Evolutionary conservation across 257 asterid genomes (phyloP).

Genomic region (Asclepias syriaca): DNA sequence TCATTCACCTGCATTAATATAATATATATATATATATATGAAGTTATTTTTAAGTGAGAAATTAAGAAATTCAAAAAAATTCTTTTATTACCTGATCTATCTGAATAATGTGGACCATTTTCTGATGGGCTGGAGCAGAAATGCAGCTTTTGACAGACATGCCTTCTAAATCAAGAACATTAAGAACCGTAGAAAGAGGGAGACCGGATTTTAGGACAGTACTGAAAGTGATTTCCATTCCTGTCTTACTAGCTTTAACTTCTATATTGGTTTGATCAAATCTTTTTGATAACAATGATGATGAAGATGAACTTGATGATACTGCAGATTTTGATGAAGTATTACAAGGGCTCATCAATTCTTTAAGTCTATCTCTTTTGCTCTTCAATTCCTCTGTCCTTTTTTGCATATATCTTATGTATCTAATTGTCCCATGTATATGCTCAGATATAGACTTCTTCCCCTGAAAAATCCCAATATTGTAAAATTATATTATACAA

Average conservation of each 20-base stretch:
- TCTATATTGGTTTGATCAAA: conserved; percentile 17
- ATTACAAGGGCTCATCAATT: not conserved
- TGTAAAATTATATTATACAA: no score
- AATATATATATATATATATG: no score
- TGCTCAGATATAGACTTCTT: conserved; percentile 45
- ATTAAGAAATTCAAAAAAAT: no score
- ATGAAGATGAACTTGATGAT: not conserved
- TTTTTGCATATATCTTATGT: conserved; percentile 35
- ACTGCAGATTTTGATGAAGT: not conserved
- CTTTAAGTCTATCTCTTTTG: conserved; percentile 27
- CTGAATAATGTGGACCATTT: conserved; percentile 33
- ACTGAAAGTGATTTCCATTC: conserved; percentile 38
- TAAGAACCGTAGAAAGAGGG: conserved; percentile 35
- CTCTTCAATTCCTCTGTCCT: conserved; percentile 26
- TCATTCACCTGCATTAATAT: conserved; percentile 16
- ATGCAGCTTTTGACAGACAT: conserved; percentile 31
- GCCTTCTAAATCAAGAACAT: conserved; percentile 26
- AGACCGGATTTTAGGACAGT: conserved; percentile 14
- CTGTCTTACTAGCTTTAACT: conserved; percentile 30
- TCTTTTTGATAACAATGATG: not conserved
- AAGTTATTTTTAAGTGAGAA: not conserved
- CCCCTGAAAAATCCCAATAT: conserved; percentile 28
- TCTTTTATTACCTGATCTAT: conserved; percentile 32
- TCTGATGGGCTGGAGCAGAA: conserved; percentile 32
- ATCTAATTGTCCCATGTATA: conserved; percentile 34